Evolutionary conservation across 768 basidiomycete genomes (phyloP), one percentile per base, ranked within the genome.

Genomic region (Basidioascus undulatus): DNA sequence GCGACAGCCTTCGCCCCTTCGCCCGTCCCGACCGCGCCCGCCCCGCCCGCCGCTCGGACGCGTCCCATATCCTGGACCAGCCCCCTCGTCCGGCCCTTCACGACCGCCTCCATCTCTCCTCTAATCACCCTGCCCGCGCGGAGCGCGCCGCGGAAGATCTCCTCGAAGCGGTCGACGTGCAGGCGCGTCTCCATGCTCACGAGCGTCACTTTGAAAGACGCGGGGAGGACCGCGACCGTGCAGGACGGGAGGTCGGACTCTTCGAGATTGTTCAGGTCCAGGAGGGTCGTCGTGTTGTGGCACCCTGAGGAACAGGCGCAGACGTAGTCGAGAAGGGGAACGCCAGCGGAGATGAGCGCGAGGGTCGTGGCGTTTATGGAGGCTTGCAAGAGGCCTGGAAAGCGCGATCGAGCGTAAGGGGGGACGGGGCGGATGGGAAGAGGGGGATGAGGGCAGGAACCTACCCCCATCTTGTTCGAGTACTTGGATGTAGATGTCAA

Each of bases 351-450:
- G 50, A 80, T 70, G 24, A 98, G 69, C 0, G 89, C 84, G 32
- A 98, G 69, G 6, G 86, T 92, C 4, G 86, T 84, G 26, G 76
- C 87, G 55, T 96, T 98, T 53, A 98, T 80, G 48, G 82, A 77
- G 5, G 87, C 74, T 42, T 81, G 77, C 19, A 94, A 67, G 32
- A 94, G 64, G 0, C 81, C 81, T 63, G 47, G 13, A 8, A 13
- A 9, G 27, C 19, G 18, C 26, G 32, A 36, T 5, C 18, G n/a
- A 16, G 9, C 15, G 18, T 21, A 20, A 27, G 13, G 37, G 3
- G 25, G 18, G 10, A 8, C 3, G 12, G 15, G 6, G 15, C 3
- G 31, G 31, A 6, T 23, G 3, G 13, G 12, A n/a, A 13, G 32
- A 8, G 6, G 21, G 24, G 2, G 7, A 13, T 16, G 23, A n/a